These are phyloP conservation scores for Lasiodiplodia citricola DNA, from an alignment of 2,329 filamentous ascomycete species.

Conservation along the genomic window DNA sequence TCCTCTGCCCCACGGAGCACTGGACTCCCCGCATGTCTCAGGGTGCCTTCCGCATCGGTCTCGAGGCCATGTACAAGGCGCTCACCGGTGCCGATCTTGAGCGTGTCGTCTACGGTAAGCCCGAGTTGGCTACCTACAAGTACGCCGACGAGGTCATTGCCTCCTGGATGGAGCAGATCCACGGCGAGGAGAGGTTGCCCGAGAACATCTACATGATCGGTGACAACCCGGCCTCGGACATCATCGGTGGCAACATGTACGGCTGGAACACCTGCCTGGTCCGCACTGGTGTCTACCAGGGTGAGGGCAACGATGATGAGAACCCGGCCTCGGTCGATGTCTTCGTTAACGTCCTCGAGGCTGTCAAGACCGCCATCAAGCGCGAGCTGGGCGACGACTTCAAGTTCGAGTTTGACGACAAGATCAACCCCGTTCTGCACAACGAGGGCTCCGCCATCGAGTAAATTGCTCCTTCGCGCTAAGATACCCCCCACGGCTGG, in stretches of 20 bases:
- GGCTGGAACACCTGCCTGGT: constrained; percentile 83
- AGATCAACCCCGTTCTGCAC: constrained; percentile 70
- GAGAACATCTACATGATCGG: constrained; percentile 78
- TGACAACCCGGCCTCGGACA: constrained; percentile 76
- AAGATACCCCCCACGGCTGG: background rate
- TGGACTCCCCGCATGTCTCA: constrained; percentile 73
- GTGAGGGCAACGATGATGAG: constrained; percentile 75
- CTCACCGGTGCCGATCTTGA: constrained; percentile 73
- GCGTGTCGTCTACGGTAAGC: constrained; percentile 78
- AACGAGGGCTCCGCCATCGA: constrained; percentile 61
- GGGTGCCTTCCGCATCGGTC: constrained; percentile 75
- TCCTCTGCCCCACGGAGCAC: constrained; percentile 65
- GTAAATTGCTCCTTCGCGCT: constrained; percentile 41
- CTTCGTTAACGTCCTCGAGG: constrained; percentile 74
- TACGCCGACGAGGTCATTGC: constrained; percentile 76
- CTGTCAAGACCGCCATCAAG: constrained; percentile 68
- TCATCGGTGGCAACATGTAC: constrained; percentile 79
- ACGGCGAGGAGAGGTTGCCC: constrained; percentile 72
- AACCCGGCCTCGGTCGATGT: constrained; percentile 80
- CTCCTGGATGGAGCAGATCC: constrained; percentile 76
- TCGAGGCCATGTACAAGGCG: constrained; percentile 76
- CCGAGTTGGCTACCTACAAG: constrained; percentile 76
- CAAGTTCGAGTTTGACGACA: constrained; percentile 73
- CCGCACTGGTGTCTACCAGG: constrained; percentile 79
- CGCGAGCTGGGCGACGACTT: constrained; percentile 77